Evolutionary conservation across 2,329 filamentous ascomycete genomes (phyloP).

Genomic region (Penicillium griseofulvum): DNA sequence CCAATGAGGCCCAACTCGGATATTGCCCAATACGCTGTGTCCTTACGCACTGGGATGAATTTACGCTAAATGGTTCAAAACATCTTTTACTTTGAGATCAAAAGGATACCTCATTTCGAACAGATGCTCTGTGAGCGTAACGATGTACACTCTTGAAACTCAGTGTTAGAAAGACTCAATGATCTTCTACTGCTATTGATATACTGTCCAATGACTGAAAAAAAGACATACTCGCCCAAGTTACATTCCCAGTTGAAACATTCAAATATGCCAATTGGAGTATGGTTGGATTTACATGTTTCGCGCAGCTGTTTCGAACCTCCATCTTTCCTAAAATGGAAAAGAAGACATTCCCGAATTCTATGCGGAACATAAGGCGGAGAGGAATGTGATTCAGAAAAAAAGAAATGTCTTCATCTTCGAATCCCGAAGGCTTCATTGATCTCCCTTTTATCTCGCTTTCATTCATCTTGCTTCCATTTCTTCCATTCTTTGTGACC

Average conservation of each 20-base stretch:
- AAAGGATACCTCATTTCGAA: neutral
- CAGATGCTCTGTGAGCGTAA: neutral
- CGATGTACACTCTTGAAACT: too few relatives aligned
- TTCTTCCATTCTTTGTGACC: neutral
- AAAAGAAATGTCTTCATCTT: neutral
- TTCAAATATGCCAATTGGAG: too few relatives aligned
- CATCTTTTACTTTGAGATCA: too few relatives aligned
- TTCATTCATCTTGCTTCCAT: neutral
- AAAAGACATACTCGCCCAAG: too few relatives aligned
- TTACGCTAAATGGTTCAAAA: neutral
- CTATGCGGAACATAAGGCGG: too few relatives aligned
- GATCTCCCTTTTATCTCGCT: neutral
- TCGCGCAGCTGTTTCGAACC: neutral
- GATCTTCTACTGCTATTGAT: too few relatives aligned
- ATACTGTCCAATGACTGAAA: too few relatives aligned
- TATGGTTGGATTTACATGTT: neutral
- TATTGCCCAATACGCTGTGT: neutral
- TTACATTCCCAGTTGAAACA: too few relatives aligned
- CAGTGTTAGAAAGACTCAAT: too few relatives aligned
- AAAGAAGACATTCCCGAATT: neutral
- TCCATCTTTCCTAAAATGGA: neutral
- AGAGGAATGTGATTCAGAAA: neutral
- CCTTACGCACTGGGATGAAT: neutral
- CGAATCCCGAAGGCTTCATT: neutral
- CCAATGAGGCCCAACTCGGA: neutral